Conservation (phyloP, 352 stramenopile genomes). For the Globisporangium acanthophoron region DNA sequence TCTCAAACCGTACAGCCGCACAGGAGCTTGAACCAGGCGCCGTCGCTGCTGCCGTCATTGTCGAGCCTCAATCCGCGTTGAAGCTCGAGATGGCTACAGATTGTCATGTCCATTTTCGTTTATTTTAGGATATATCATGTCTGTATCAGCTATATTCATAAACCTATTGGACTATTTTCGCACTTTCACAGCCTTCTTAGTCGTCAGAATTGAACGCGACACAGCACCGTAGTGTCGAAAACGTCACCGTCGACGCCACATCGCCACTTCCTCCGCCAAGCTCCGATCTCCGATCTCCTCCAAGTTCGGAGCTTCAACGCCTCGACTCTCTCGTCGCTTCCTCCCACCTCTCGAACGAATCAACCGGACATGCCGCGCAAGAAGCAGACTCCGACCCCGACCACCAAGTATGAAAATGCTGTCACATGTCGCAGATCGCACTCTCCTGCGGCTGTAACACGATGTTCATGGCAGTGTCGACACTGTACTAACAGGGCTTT, state of each 20-base stretch:
- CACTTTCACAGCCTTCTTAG: too few relatives aligned
- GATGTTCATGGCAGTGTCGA: neutral
- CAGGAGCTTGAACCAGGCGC: slow-evolving; percentile 6
- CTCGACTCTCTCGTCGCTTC: neutral
- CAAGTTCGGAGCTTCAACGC: neutral
- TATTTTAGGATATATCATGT: too few relatives aligned
- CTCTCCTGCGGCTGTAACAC: neutral
- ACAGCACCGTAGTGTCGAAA: too few relatives aligned
- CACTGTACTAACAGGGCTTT: too few relatives aligned
- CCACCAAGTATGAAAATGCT: neutral
- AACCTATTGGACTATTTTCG: too few relatives aligned
- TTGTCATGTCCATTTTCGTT: too few relatives aligned
- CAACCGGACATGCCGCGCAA: neutral
- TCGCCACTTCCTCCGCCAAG: too few relatives aligned
- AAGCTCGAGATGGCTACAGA: neutral
- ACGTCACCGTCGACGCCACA: too few relatives aligned
- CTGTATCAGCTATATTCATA: too few relatives aligned
- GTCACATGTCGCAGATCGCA: neutral
- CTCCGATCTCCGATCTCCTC: too few relatives aligned
- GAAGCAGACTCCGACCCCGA: neutral
- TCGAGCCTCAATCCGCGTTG: neutral
- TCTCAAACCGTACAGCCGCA: neutral
- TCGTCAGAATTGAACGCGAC: too few relatives aligned
- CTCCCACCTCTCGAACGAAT: neutral
- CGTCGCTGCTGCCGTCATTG: slow-evolving; percentile 5